Evolutionary conservation across 257 asterid species (phyloP), one percentile per base, ranked within the genome.

Genomic region (Jacaranda mimosifolia): DNA sequence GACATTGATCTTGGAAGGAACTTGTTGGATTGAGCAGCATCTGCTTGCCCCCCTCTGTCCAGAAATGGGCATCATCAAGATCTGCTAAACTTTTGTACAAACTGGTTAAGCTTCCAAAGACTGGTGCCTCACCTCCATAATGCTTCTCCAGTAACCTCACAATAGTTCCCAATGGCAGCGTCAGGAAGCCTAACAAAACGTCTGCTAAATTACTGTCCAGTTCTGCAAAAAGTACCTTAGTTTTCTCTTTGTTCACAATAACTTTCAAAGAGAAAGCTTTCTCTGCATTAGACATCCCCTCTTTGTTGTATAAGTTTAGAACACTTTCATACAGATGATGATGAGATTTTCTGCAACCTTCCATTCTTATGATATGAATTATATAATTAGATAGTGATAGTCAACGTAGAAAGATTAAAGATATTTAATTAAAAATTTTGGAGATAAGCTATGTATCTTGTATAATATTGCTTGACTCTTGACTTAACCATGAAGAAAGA

Each of bases 151-250:
- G 26, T 12, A 66, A 19, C 26, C 18, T 17, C 35, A 70, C 65
- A 19, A 83, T 80, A 3, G 10, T 63, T 62, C 82, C 87, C 70
- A 83, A 52, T 0, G 87, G 87, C 42, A 84, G 26, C 0, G 83
- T 70, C 15, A 77, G 48, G 53, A 84, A 74, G 56, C 82, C 73
- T 19, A 84, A 46, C 9, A 84, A 4, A 40, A 81, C 58, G 1
- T 84, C 85, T 0, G 76, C 80, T 6, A 84, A 84, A 46, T 70
- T 59, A 13, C 36, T 70, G 8, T 74, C 85, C 0, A 67, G 81
- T 45, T 74, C 78, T 5, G 87, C 85, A 43, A 84, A 26, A 6
- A 84, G 70, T 14, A 84, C 85, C 59, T 77, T 84, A 0, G 77
- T 73, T 38, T 72, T 73, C 32, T 80, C 40, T 17, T 58, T 70